Conservation (phyloP, 2,329 filamentous ascomycete species). For the Aspergillus ustus region DNA sequence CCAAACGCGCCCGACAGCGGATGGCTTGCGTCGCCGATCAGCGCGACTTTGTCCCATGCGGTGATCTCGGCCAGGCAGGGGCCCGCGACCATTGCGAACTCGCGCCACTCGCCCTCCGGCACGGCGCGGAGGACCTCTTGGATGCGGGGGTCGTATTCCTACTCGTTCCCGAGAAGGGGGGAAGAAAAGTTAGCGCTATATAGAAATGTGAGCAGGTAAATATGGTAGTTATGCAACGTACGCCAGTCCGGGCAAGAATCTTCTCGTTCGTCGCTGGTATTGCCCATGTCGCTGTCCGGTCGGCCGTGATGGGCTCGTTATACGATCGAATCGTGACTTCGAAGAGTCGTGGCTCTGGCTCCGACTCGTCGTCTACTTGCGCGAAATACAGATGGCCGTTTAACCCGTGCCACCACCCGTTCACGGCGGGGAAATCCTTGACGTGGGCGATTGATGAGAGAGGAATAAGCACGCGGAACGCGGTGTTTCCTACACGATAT, state of each 20-base stretch:
- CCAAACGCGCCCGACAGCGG: conserved; percentile 11
- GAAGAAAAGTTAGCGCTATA: background rate
- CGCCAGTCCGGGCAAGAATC: background rate
- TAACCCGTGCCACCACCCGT: conserved; percentile 3
- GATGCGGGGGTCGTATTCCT: conserved; percentile 8
- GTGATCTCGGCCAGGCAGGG: background rate
- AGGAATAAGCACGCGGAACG: conserved; percentile 9
- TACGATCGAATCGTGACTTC: conserved; percentile 13
- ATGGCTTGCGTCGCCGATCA: conserved; percentile 13
- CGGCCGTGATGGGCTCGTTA: background rate
- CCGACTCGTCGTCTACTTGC: conserved; percentile 4
- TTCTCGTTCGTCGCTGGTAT: conserved; percentile 4
- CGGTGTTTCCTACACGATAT: conserved; percentile 1
- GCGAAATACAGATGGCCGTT: conserved; percentile 14
- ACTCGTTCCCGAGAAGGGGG: background rate
- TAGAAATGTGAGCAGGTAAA: background rate
- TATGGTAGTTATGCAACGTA: background rate
- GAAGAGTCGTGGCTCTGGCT: background rate
- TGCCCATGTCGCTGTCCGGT: conserved; percentile 6
- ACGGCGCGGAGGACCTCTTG: background rate
- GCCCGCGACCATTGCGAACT: conserved; percentile 9
- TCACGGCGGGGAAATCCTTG: conserved; percentile 1
- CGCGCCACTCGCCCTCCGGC: conserved; percentile 9
- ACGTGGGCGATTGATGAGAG: background rate
- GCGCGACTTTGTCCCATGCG: background rate